Evolutionary conservation across 2,329 filamentous ascomycete genomes (phyloP), one percentile per base, ranked within the genome.

Genomic region (Botrytis squamosa): DNA sequence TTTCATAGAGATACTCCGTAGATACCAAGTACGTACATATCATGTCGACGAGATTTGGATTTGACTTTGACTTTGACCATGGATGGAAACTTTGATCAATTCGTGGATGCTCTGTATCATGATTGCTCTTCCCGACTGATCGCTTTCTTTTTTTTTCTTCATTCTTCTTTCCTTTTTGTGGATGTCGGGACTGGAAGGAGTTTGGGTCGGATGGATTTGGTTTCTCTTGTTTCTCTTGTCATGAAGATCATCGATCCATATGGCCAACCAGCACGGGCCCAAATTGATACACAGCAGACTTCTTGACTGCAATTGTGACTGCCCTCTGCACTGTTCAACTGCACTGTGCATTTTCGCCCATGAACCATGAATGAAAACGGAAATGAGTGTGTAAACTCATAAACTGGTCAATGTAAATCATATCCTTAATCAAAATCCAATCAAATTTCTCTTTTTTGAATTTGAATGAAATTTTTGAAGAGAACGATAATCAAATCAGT

Each of bases 341-440:
- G 52, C 52, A 57, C 52, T 40, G 60, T 65, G 33, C 18, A 18
- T 63, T n/a, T 65, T 20, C 29, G 62, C 16, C 25, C 62, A 64
- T 64, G 62, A 64, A 42, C 18, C n/a, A 65, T 65, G 40, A 46
- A 65, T 44, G 16, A 46, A 65, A 44, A 44, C n/a, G 62, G 62
- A 65, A 44, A 44, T 65, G 62, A 65, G 40, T 2, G 52, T 42
- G 38, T 42, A 63, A 63, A 38, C n/a, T 60, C 33, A 25, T 25
- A 6, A 59, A 60, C 52, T 18, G n/a, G 60, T 63, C 18, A 40
- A n/a, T 63, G 36, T 40, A 40, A 40, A 36, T 44, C 18, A 20
- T 44, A 25, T 14, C n/a, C 62, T 46, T 33, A 22, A 65, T 46
- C 7, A 46, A 29, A 33, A 65, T 46, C n/a, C 9, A 65, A 65